Evolutionary conservation across 805 yeast genomes (phyloP).

Genomic region (Cyberlindnera mrakii): DNA sequence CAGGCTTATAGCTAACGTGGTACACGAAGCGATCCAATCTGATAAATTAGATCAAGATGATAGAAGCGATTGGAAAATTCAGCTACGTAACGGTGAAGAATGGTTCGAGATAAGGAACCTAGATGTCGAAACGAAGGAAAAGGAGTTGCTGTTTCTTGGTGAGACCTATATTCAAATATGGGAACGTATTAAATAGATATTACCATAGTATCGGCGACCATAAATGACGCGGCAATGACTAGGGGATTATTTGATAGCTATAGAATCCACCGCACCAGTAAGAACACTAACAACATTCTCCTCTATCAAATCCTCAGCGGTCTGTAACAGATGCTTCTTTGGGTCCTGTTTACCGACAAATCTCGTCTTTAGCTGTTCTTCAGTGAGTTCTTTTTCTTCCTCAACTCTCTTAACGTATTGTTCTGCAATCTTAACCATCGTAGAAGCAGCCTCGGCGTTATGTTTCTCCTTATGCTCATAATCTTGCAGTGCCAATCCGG

Average conservation of each 20-base stretch:
- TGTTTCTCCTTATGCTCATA: conserved; percentile 71
- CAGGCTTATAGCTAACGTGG: conserved; percentile 43
- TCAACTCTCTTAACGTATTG: conserved; percentile 84
- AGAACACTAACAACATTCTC: conserved; percentile 83
- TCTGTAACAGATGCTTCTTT: conserved; percentile 89
- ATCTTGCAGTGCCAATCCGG: conserved; percentile 76
- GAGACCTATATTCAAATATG: conserved; percentile 67
- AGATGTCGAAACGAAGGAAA: conserved; percentile 38
- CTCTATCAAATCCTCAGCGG: conserved; percentile 81
- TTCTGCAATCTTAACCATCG: conserved; percentile 84
- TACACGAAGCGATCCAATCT: conserved; percentile 25
- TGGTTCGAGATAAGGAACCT: conserved; percentile 62
- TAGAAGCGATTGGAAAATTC: conserved; percentile 43
- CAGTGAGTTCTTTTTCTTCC: conserved; percentile 85
- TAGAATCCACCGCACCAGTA: conserved; percentile 84
- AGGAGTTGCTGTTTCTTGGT: conserved; percentile 53
- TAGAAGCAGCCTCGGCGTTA: conserved; percentile 65
- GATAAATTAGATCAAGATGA: conserved; percentile 23
- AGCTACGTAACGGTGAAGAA: conserved; percentile 31
- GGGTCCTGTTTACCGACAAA: conserved; percentile 99
- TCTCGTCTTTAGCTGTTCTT: conserved; percentile 87
- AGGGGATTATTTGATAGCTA: conserved; percentile 63
- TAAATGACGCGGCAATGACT: not conserved
- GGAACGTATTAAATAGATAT: conserved; percentile 30
- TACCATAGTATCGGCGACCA: not conserved